These are phyloP conservation scores for Candida tetrigidarum DNA, from an alignment of 1,139 yeast species.

Conservation along the genomic window DNA sequence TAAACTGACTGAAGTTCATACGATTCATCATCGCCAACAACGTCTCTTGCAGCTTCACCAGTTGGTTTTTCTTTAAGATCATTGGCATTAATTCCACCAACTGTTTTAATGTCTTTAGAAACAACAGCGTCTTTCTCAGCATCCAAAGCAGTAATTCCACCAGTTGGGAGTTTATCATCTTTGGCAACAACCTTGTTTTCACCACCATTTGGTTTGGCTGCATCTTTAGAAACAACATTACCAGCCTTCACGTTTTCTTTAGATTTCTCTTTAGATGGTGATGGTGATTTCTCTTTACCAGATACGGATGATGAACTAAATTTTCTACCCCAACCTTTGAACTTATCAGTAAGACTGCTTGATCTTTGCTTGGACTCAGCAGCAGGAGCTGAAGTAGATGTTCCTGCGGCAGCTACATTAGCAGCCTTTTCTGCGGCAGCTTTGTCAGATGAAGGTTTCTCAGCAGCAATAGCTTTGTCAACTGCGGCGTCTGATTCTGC, in stretches of 20 bases:
- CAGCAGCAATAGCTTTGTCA: neutral
- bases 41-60: constrained; percentile 3
- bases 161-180: constrained; percentile 10
- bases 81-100: constrained; percentile 16
- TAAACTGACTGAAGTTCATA: constrained; percentile 47
- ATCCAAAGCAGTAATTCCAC: constrained; percentile 11
- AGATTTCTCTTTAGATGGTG: constrained; percentile 2
- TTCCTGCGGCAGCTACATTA: constrained; percentile 16
- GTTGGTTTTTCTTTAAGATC: constrained; percentile 13
- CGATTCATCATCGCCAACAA: constrained; percentile 22
- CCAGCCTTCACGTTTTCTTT: constrained; percentile 5
- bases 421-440: constrained; percentile 6
- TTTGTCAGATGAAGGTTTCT: neutral
- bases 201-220: constrained; percentile 7
- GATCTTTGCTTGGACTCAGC: constrained; percentile 18
- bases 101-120: constrained; percentile 9
- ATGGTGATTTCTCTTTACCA: constrained; percentile 5
- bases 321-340: constrained; percentile 28
- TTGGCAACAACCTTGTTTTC: constrained; percentile 5
- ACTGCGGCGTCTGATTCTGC: neutral
- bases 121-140: constrained; percentile 6
- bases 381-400: constrained; percentile 16
- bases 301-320: constrained; percentile 13
- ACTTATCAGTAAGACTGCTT: constrained; percentile 24
- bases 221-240: constrained; percentile 10